These are phyloP conservation scores for Cnidoscolus chayamansa DNA, from an alignment of 441 rosid genomes.

Conservation along the genomic window DNA sequence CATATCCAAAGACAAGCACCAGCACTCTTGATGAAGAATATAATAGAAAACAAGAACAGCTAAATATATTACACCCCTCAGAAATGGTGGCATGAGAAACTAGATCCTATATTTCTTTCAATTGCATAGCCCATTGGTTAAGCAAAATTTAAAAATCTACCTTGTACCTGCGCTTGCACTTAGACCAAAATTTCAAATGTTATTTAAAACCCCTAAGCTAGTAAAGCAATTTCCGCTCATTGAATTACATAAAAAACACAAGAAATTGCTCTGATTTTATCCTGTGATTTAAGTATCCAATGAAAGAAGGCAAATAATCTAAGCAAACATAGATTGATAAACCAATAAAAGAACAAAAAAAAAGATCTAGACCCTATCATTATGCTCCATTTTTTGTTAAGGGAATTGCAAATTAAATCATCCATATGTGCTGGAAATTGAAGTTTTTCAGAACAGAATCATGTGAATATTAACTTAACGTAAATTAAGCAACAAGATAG, in stretches of 20 bases:
- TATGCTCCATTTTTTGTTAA: no score
- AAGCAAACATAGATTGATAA: not conserved
- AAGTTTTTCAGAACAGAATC: no score
- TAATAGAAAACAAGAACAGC: not conserved
- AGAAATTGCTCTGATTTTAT: not conserved
- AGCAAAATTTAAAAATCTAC: not conserved
- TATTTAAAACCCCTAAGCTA: not conserved
- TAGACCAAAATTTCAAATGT: no score
- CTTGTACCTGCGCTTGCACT: not conserved
- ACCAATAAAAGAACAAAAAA: not conserved
- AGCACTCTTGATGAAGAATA: not conserved
- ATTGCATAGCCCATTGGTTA: not conserved
- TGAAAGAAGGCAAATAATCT: not conserved
- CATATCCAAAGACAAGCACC: not conserved
- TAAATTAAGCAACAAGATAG: no score
- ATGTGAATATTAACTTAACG: no score
- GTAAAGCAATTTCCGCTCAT: not conserved
- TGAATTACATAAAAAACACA: not conserved
- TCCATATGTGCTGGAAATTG: no score
- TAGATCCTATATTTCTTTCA: not conserved
- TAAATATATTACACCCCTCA: not conserved
- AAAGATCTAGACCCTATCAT: not conserved
- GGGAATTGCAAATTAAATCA: no score
- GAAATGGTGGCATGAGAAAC: not conserved
- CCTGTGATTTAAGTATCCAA: not conserved